These are phyloP conservation scores for Berkeleyomyces rouxiae DNA, from an alignment of 2,329 filamentous ascomycete species.

Conservation along the genomic window DNA sequence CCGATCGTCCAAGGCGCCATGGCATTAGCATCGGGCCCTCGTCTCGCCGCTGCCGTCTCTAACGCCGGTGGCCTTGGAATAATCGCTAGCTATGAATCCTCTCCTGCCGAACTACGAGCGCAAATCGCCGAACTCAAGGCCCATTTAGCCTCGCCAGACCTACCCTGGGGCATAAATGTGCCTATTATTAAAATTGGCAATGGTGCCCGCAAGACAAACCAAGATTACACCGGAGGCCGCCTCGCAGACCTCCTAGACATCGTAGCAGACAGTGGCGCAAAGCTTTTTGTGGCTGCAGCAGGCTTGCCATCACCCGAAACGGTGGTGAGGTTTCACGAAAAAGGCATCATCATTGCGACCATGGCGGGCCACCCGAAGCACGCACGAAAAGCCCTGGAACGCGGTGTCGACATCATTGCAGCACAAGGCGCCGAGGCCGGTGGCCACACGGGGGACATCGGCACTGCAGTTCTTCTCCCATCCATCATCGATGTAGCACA, in stretches of 20 bases:
- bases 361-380: conserved; percentile 93
- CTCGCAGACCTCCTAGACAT: conserved; percentile 79
- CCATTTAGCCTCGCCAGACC: conserved; percentile 43
- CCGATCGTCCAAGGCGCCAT: conserved; percentile 88
- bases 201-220: conserved; percentile 72
- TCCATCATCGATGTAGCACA: conserved; percentile 71
- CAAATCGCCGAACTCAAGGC: conserved; percentile 80
- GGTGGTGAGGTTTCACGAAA: conserved; percentile 60
- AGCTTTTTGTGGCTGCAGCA: conserved; percentile 73
- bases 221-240: conserved; percentile 85
- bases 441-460: conserved; percentile 78
- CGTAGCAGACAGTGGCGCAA: conserved; percentile 67
- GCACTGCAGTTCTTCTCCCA: conserved; percentile 73
- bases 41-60: conserved; percentile 69
- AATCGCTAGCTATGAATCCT: conserved; percentile 56
- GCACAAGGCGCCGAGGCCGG: conserved; percentile 88
- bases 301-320: conserved; percentile 63
- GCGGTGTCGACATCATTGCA: conserved; percentile 80
- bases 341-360: conserved; percentile 81
- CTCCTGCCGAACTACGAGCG: conserved; percentile 53
- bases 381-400: conserved; percentile 70
- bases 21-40: conserved; percentile 67
- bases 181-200: conserved; percentile 81
- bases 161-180: conserved; percentile 84
- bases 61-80: conserved; percentile 76